A percentile compares a stretch with the other conserved stretches of the same genome.
These are phyloP conservation scores for Lentinula raphanica DNA, from an alignment of 768 basidiomycete species.

Conservation along the genomic window DNA sequence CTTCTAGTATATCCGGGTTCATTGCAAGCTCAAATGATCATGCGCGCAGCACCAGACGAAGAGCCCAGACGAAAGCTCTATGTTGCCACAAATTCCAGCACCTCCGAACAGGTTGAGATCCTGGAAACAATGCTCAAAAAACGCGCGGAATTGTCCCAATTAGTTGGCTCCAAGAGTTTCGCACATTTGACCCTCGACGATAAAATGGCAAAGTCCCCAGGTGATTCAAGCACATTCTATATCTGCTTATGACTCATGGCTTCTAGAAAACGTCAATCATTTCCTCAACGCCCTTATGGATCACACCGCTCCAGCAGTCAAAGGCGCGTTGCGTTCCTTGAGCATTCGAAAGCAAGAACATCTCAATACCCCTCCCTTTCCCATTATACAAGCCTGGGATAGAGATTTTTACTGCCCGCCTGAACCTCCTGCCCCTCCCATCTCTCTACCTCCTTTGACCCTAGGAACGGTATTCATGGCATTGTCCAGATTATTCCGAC, in stretches of 20 bases:
- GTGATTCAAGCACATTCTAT: too few species aligned
- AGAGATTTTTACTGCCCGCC: conserved; percentile 89
- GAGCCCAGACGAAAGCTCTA: conserved; percentile 80
- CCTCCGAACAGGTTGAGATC: conserved; percentile 65
- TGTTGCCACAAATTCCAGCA: conserved; percentile 74
- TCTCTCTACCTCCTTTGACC: conserved; percentile 70
- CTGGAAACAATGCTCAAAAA: conserved; percentile 73
- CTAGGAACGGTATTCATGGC: conserved; percentile 91
- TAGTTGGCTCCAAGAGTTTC: conserved; percentile 84
- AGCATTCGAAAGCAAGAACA: conserved; percentile 72
- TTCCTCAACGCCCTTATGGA: conserved; percentile 81
- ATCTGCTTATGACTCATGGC: too few species aligned
- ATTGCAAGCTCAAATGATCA: conserved; percentile 89
- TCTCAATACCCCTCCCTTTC: conserved; percentile 50
- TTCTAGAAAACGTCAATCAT: conserved; percentile 73
- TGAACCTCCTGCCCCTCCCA: conserved; percentile 68
- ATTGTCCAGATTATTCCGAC: conserved; percentile 81
- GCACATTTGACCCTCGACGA: conserved; percentile 84
- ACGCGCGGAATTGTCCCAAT: conserved; percentile 74
- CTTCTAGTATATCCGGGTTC: conserved; percentile 81
- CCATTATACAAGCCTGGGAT: conserved; percentile 91
- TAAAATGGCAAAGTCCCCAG: conserved; percentile 96
- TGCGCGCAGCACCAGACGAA: conserved; percentile 82
- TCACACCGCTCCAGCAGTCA: conserved; percentile 75
- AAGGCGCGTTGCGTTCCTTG: conserved; percentile 62